Evolutionary conservation across 1,139 yeast genomes (phyloP).

Genomic region (Lodderomyces beijingensis): DNA sequence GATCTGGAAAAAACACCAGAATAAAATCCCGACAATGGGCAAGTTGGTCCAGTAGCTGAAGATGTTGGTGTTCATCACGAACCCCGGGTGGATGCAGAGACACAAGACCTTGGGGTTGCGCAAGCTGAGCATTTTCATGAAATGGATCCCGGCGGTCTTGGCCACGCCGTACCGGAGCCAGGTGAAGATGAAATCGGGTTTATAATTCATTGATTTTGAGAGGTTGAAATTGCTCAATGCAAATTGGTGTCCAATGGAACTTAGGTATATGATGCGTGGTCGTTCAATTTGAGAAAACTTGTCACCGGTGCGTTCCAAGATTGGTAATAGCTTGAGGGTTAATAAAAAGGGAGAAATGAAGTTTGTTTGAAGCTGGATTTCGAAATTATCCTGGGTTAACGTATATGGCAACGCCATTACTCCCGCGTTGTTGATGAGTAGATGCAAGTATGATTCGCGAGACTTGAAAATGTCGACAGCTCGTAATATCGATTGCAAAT

Average conservation of each 20-base stretch:
- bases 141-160: slow-evolving; percentile 76
- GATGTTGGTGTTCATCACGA: slow-evolving; percentile 73
- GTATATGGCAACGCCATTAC: slow-evolving; percentile 72
- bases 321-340: slow-evolving; percentile 56
- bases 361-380: slow-evolving; percentile 76
- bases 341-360: slow-evolving; percentile 72
- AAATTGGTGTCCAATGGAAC: slow-evolving; percentile 67
- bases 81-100: slow-evolving; percentile 79
- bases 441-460: slow-evolving; percentile 51
- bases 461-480: slow-evolving; percentile 50
- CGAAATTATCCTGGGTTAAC: slow-evolving; percentile 66
- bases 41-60: slow-evolving; percentile 72
- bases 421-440: slow-evolving; percentile 78
- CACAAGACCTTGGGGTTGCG: slow-evolving; percentile 64
- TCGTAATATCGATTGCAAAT: slow-evolving; percentile 50
- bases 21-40: slow-evolving; percentile 70
- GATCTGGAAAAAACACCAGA: slow-evolving; percentile 65
- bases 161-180: slow-evolving; percentile 80
- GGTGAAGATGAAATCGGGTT: slow-evolving; percentile 66
- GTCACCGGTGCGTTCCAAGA: slow-evolving; percentile 39
- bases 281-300: slow-evolving; percentile 21
- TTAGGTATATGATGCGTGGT: slow-evolving; percentile 62
- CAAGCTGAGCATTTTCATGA: slow-evolving; percentile 59
- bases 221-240: slow-evolving; percentile 42
- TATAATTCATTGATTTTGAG: slow-evolving; percentile 32